phyloP scores from a whole-genome alignment of 75 land plant species.

The Picea glauca region DNA sequence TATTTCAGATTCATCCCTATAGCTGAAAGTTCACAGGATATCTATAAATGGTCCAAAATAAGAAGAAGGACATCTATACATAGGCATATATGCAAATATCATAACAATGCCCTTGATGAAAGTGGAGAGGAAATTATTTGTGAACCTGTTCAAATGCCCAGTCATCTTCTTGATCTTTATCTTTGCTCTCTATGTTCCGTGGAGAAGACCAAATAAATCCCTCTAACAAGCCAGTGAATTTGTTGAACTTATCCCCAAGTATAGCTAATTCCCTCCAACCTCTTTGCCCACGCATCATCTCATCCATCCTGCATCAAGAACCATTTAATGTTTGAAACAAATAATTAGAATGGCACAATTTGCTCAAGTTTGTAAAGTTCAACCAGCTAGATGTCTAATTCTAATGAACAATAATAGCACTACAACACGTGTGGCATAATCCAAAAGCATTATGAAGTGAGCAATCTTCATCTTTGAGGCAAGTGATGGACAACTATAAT shows the following conservation, averaged over 20 bases:
- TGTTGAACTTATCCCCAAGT: constrained; percentile 74
- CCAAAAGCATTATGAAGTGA: constrained; percentile 4
- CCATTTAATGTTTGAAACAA: neutral
- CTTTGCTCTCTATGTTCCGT: constrained; percentile 35
- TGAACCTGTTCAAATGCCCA: constrained; percentile 87
- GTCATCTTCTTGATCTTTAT: constrained; percentile 44
- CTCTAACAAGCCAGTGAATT: constrained; percentile 67
- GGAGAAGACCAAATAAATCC: constrained; percentile 76
- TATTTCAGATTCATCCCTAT: too few relatives aligned
- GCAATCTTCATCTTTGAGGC: neutral
- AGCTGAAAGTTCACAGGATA: too few relatives aligned
- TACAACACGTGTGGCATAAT: neutral
- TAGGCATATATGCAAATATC: neutral
- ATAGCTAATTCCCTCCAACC: constrained; percentile 89
- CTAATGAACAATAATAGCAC: neutral
- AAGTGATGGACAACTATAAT: too few relatives aligned
- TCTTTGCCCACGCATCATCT: constrained; percentile 93
- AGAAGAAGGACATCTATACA: too few relatives aligned
- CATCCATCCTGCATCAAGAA: constrained; percentile 86
- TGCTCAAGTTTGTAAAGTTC: neutral
- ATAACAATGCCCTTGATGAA: neutral
- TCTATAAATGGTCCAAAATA: neutral
- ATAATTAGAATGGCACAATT: neutral
- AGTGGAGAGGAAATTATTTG: neutral
- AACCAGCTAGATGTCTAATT: neutral